Evolutionary conservation across 2,329 filamentous ascomycete species (phyloP).

Genomic region (Botryotinia convoluta): DNA sequence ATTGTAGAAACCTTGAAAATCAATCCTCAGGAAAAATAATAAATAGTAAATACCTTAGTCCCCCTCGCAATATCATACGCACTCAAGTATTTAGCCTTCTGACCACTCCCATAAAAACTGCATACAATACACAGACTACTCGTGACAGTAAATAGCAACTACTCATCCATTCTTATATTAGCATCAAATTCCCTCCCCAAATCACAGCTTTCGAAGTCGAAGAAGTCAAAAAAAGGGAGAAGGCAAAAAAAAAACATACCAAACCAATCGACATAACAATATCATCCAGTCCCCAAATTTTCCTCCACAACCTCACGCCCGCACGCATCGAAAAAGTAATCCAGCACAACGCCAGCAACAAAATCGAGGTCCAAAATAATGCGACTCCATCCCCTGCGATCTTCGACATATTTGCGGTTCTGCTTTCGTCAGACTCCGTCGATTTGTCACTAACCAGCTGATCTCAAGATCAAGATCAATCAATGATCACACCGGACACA

Average conservation of each 20-base stretch:
- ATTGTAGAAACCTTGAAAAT: not conserved
- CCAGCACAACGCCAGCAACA: conserved; percentile 33
- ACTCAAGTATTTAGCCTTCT: conserved; percentile 26
- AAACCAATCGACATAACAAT: conserved; percentile 33
- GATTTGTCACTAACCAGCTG: not conserved
- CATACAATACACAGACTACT: conserved; percentile 32
- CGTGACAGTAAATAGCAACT: conserved; percentile 16
- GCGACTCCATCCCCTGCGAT: conserved; percentile 33
- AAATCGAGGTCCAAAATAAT: conserved; percentile 32
- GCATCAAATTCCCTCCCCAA: not conserved
- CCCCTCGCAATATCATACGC: conserved; percentile 26
- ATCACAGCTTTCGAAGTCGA: too few species aligned
- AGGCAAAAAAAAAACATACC: conserved; percentile 25
- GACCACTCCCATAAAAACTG: conserved; percentile 35
- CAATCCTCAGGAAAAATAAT: not conserved
- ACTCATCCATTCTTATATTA: not conserved
- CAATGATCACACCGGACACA: not conserved
- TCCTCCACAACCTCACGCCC: conserved; percentile 33
- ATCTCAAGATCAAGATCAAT: not conserved
- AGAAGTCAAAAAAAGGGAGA: not conserved
- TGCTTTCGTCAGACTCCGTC: not conserved
- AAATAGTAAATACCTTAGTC: conserved; percentile 27
- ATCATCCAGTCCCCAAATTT: conserved; percentile 35
- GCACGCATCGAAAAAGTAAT: conserved; percentile 29
- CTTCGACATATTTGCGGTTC: conserved; percentile 27